Evolutionary conservation across 2,329 filamentous ascomycete genomes (phyloP), one percentile per base, ranked within the genome.

Genomic region (Aureobasidium sp.): DNA sequence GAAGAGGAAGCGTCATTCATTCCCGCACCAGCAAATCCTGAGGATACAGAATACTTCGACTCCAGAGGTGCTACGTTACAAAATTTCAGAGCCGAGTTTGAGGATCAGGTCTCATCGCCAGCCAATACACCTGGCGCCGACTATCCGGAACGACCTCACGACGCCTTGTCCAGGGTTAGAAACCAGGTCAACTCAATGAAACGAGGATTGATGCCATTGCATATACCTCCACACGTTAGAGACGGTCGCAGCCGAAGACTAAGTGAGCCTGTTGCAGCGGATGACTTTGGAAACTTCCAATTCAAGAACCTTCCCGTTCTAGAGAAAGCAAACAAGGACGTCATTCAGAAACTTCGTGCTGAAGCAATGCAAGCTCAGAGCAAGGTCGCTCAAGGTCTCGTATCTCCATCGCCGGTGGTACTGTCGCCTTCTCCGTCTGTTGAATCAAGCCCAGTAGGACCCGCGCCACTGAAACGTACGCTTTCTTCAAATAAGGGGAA

Each of bases 41-140:
- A 99, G 73, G 93, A 99, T 70, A 99, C 94, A 0, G 95, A 99
- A 71, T 99, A 99, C 71, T 99, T 99, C 68, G 94, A 99, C 76
- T 78, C 90, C 25, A 85, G 94, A 67, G 94, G 94, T 31, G 94
- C 94, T 17, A 95, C 91, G 1, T 81, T 97, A 67, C 90, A 96
- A 70, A 89, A 90, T 3, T 99, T 99, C 73, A 87, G 89, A 0
- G 91, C 96, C 66, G 94, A 99, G 72, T 88, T 97, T 70, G 93
- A 97, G 72, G 94, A 97, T 69, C 90, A 95, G 70, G 77, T 82
- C 45, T 88, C 91, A 0, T 89, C 91, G 9, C 85, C 88, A n/a
- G 81, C 81, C 1, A 82, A 85, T 2, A 84, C 84, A 0, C 84
- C 89, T 1, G 85, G 85, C 37, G 84, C 85, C 1, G 89, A 96